Evolutionary conservation across 805 yeast genomes (phyloP).

Genomic region (Saturnispora sekii): DNA sequence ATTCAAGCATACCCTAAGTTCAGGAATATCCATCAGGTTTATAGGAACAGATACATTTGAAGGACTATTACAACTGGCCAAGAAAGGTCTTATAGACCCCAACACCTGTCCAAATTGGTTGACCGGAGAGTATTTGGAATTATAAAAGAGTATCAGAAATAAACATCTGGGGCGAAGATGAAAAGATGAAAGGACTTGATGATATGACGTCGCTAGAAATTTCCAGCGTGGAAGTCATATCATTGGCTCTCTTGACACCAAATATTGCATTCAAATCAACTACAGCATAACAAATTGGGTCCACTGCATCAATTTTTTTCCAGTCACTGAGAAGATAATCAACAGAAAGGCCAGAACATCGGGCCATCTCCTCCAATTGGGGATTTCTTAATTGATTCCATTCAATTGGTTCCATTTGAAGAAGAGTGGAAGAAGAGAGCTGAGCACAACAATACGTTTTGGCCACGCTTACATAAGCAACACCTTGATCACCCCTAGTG

Average conservation of each 20-base stretch:
- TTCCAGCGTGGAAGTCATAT: not conserved
- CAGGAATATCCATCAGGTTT: conserved; percentile 28
- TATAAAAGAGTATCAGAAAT: conserved; percentile 2
- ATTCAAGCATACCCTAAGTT: conserved; percentile 33
- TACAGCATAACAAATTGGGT: too few relatives aligned
- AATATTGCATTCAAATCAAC: not conserved
- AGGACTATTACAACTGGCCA: conserved; percentile 64
- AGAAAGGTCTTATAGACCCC: conserved; percentile 39
- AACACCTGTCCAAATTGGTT: conserved; percentile 63
- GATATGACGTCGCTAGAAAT: not conserved
- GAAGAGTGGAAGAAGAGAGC: too few relatives aligned
- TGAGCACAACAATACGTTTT: too few relatives aligned
- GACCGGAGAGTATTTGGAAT: conserved; percentile 53
- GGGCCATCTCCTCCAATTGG: too few relatives aligned
- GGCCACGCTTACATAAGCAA: too few relatives aligned
- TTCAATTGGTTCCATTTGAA: too few relatives aligned
- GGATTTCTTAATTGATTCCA: too few relatives aligned
- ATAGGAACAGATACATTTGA: conserved; percentile 68
- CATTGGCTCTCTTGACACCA: not conserved
- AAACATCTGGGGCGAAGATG: not conserved
- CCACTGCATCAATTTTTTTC: too few relatives aligned
- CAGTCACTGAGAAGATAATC: too few relatives aligned
- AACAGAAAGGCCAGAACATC: too few relatives aligned
- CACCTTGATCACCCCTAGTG: not conserved
- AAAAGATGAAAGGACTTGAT: not conserved